Base-by-base conservation (phyloP, 805 yeast species). In the Pichia gijzeniarum region DNA sequence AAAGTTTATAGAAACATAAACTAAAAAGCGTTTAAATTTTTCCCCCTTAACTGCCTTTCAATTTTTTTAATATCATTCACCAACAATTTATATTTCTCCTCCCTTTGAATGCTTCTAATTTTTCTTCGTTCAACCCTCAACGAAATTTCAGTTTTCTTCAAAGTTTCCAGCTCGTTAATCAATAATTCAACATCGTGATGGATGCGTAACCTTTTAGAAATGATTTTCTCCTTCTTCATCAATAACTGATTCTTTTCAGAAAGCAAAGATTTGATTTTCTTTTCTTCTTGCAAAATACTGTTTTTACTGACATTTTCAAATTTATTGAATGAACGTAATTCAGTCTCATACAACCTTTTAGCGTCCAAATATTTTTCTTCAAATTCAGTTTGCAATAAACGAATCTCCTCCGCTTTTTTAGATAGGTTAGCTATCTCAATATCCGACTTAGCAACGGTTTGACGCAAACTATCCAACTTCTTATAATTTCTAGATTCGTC, bases 401-500 rank as follows among this genome's bases (percentile, higher is more conserved):
- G 64, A 20, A 59, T 52, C 32, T 60, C 60, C 48, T 69, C 61
- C 21, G 64, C 62, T 28, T 61, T 50, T 45, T 64, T 66, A 22
- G 71, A 69, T 22, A 65, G 48, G 30, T 59, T 58, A 9, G 67
- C 53, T 39, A 67, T 65, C 38, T 61, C 65, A 22, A 56, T 59
- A 44, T 72, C 74, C 6, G 65, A 54, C 50, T 62, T 67, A 16
- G 68, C 67, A 53, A 67, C 74, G 20, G 67, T 65, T 36, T 69
- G 73, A 35, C 77, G 71, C 48, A 80, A 59, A 35, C 77, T 71
- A 36, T 72, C 73, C 9, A 77, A 71, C 52, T 75, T 76, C 35
- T 76, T 68, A 41, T 74, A 68, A 35, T 68, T 75, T 49, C 82
- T 73, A 47, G 74, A 80, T 55, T 81, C 88, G 48, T 73, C 76